A percentile compares a stretch with the other conserved stretches of the same genome.
These are phyloP conservation scores for Aegilops bicornis DNA, from an alignment of 176 grass and related monocot genomes.

Conservation along the genomic window DNA sequence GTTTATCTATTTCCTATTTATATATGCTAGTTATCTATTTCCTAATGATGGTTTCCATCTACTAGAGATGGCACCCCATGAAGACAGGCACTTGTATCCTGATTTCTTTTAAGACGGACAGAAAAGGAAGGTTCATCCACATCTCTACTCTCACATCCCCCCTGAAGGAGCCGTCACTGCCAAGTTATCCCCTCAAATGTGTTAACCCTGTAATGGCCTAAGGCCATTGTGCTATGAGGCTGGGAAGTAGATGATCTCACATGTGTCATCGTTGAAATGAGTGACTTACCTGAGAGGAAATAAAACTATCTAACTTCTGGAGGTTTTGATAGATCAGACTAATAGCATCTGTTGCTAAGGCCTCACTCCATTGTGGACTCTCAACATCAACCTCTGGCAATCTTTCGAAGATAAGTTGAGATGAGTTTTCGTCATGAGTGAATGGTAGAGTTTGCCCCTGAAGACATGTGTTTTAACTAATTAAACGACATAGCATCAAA, in stretches of 20 bases:
- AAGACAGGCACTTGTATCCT: neutral
- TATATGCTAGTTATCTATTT: neutral
- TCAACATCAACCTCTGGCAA: slow-evolving; percentile 59
- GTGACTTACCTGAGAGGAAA: slow-evolving; percentile 61
- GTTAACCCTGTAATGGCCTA: neutral
- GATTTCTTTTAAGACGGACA: neutral
- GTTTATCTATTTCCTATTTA: neutral
- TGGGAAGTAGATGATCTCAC: neutral
- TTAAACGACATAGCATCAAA: neutral
- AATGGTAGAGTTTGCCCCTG: slow-evolving; percentile 23
- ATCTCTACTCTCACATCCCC: neutral
- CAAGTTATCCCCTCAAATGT: neutral
- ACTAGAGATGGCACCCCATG: slow-evolving; percentile 1
- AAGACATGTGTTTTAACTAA: slow-evolving; percentile 7
- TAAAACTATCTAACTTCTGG: slow-evolving; percentile 58
- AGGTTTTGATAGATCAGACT: slow-evolving; percentile 82
- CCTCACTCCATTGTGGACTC: slow-evolving; percentile 65
- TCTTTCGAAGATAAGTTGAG: slow-evolving; percentile 58
- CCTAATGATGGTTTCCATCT: neutral
- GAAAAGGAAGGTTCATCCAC: neutral
- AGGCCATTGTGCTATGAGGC: neutral
- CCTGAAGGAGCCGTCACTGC: neutral
- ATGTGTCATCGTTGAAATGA: neutral
- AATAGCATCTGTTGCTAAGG: slow-evolving; percentile 55
- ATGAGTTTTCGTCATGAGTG: slow-evolving; percentile 38